phyloP scores from a whole-genome alignment of 108 stramenopile species.

The Skeletonema marinoi region DNA sequence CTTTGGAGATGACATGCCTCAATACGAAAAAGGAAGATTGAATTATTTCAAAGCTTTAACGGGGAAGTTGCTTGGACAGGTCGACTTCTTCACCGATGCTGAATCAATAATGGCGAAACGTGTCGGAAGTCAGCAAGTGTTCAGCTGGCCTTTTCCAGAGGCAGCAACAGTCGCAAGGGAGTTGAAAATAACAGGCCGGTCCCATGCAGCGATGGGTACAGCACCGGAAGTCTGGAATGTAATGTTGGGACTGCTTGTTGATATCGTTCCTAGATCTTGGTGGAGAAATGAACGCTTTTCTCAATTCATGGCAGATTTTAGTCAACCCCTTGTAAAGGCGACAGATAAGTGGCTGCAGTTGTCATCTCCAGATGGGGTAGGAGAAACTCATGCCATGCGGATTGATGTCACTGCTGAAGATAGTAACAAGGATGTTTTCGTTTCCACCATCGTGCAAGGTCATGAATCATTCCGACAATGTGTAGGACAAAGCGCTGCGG shows the following conservation, averaged over 20 bases:
- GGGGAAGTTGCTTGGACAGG: constrained; percentile 53
- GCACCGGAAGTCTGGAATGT: constrained; percentile 68
- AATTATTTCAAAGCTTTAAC: constrained; percentile 44
- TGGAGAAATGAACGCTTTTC: constrained; percentile 56
- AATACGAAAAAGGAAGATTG: constrained; percentile 41
- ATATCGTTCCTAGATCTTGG: constrained; percentile 53
- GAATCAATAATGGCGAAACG: constrained; percentile 20
- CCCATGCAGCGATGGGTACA: constrained; percentile 66
- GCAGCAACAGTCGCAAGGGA: constrained; percentile 61
- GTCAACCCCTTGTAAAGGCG: constrained; percentile 53
- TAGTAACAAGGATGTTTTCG: not conserved
- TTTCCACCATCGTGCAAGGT: constrained; percentile 51
- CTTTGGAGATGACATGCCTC: constrained; percentile 64
- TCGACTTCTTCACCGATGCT: constrained; percentile 41
- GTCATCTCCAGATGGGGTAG: constrained; percentile 17
- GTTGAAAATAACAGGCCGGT: constrained; percentile 39
- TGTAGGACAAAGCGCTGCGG: constrained; percentile 67
- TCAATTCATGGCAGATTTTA: constrained; percentile 65
- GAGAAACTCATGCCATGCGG: constrained; percentile 76
- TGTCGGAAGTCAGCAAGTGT: constrained; percentile 57
- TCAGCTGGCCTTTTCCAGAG: constrained; percentile 77
- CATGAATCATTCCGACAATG: constrained; percentile 68
- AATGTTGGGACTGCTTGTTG: constrained; percentile 59
- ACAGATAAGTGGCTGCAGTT: constrained; percentile 45
- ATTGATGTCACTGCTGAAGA: constrained; percentile 49